These are phyloP conservation scores for Colletotrichum liaoningense DNA, from an alignment of 2,329 filamentous ascomycete genomes.

Conservation along the genomic window DNA sequence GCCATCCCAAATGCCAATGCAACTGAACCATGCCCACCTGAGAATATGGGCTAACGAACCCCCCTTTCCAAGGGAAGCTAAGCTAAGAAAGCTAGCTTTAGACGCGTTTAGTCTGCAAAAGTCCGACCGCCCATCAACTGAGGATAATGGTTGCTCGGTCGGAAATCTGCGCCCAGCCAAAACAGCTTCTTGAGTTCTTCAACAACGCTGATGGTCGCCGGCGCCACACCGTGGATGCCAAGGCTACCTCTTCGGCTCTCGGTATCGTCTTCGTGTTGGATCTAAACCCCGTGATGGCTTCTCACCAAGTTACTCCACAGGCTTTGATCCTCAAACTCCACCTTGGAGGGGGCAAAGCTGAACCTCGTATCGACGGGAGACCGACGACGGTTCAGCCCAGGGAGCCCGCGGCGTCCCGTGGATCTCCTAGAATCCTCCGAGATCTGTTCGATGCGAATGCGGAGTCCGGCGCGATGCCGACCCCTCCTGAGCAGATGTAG, in stretches of 20 bases:
- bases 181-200: not conserved
- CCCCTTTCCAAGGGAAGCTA: not conserved
- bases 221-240: slow-evolving; percentile 1
- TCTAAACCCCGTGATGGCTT: not conserved
- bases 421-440: not conserved
- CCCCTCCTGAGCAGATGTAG: not conserved
- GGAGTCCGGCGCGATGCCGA: not conserved
- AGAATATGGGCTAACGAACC: slow-evolving; percentile 3
- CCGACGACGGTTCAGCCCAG: not conserved
- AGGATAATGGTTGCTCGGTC: not conserved
- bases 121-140: slow-evolving; percentile 20
- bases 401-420: not conserved
- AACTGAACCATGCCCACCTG: slow-evolving; percentile 20
- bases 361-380: not conserved
- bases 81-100: not conserved
- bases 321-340: not conserved
- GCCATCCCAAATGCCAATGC: slow-evolving; percentile 6
- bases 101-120: not conserved
- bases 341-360: not conserved
- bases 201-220: not conserved
- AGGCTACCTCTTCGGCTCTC: not conserved
- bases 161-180: not conserved
- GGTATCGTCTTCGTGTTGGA: not conserved
- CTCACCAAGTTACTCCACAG: not conserved
- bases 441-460: not conserved